Conservation (phyloP, 2,329 filamentous ascomycete genomes). For the Curvularia spicifera region DNA sequence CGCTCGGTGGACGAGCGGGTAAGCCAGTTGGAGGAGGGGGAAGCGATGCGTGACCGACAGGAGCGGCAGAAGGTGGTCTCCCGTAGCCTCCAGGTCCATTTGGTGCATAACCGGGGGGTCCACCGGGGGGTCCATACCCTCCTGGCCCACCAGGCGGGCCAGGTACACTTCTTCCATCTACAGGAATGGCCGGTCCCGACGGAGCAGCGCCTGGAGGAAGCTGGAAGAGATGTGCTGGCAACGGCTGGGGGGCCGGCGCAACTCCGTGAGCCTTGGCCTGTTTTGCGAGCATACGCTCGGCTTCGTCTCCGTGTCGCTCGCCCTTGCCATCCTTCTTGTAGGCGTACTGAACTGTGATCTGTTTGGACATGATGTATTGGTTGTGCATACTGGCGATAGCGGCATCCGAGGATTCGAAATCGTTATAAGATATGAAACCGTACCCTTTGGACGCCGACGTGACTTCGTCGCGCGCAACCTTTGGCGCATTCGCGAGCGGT, state of each 20-base stretch:
- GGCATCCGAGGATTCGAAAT: constrained; percentile 92
- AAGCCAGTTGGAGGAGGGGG: constrained; percentile 65
- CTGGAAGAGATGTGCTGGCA: constrained; percentile 75
- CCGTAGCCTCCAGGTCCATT: constrained; percentile 20
- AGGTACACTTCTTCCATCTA: constrained; percentile 41
- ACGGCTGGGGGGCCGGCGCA: constrained; percentile 75
- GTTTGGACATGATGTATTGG: constrained; percentile 96
- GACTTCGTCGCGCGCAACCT: constrained; percentile 83
- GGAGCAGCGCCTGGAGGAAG: constrained; percentile 39
- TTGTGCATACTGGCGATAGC: constrained; percentile 93
- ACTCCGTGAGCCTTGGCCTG: constrained; percentile 96
- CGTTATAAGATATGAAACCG: constrained; percentile 90
- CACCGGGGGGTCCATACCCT: constrained; percentile 45
- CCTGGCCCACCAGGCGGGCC: constrained; percentile 51
- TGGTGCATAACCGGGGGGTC: constrained; percentile 46
- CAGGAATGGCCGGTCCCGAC: constrained; percentile 47
- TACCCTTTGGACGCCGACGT: constrained; percentile 90
- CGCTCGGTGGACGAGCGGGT: constrained; percentile 74
- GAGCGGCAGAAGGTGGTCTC: constrained; percentile 35
- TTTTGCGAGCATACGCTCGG: constrained; percentile 87
- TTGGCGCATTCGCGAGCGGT: constrained; percentile 80
- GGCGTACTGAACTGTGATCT: constrained; percentile 94
- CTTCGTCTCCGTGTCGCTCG: constrained; percentile 91
- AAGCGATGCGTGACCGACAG: constrained; percentile 54
- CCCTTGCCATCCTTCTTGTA: constrained; percentile 99